A percentile compares a stretch with the other conserved stretches of the same genome.
Evolutionary conservation across 495 filamentous ascomycete species (phyloP).

Genomic region (Extremus antarcticus): DNA sequence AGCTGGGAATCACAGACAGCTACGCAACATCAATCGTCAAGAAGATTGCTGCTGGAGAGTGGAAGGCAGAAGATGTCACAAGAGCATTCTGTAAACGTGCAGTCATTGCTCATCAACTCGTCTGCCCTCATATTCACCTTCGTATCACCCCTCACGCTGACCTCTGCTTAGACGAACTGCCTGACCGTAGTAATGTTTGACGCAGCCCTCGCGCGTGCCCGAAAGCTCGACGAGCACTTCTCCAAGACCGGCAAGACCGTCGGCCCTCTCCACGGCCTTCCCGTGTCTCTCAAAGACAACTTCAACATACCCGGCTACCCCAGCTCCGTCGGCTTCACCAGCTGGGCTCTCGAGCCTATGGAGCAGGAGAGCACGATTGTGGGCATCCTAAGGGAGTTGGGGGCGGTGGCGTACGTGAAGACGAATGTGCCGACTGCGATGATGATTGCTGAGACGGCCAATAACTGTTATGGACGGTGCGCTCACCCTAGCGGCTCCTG

Average conservation of each 20-base stretch:
- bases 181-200: conserved; percentile 56
- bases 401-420: conserved; percentile 34
- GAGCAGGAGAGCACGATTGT: conserved; percentile 24
- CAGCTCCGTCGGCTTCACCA: conserved; percentile 24
- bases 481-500: too few species aligned
- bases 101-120: conserved; percentile 46
- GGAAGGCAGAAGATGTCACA: conserved; percentile 35
- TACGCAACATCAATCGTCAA: conserved; percentile 17
- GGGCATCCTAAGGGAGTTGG: conserved; percentile 25
- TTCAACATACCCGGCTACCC: conserved; percentile 14
- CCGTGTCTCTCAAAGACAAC: conserved; percentile 34
- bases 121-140: conserved; percentile 19
- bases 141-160: background rate
- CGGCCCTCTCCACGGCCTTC: conserved; percentile 34
- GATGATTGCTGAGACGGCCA: conserved; percentile 21
- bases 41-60: conserved; percentile 16
- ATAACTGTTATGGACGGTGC: conserved; percentile 14
- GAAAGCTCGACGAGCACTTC: conserved; percentile 41
- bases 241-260: conserved; percentile 28
- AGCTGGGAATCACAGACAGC: conserved; percentile 20
- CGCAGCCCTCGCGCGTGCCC: conserved; percentile 47
- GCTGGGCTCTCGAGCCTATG: conserved; percentile 23
- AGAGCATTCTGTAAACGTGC: conserved; percentile 48
- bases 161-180: conserved; percentile 38
- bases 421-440: conserved; percentile 31